Conservation (phyloP, 1,284 basidiomycete genomes). For the Meripilus lineatus region DNA sequence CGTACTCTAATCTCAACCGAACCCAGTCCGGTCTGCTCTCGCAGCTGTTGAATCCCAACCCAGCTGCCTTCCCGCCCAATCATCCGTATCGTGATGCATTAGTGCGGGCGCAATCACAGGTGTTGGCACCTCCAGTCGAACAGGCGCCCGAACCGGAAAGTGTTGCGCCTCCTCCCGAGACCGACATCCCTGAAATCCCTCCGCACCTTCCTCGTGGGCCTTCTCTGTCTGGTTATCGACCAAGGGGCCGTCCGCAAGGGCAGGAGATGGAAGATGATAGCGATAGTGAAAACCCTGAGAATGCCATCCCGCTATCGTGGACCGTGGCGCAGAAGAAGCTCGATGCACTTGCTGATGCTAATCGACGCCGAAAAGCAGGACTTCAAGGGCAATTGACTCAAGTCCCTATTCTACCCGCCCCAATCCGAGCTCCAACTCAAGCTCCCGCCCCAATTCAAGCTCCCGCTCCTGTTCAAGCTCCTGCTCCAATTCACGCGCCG, state of each 20-base stretch:
- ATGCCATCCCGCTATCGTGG: constrained; percentile 48
- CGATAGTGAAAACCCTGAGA: constrained; percentile 41
- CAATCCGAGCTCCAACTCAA: too few species aligned
- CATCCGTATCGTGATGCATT: constrained; percentile 46
- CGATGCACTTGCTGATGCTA: constrained; percentile 43
- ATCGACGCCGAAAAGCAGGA: constrained; percentile 26
- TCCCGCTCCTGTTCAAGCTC: too few species aligned
- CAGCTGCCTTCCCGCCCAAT: constrained; percentile 48
- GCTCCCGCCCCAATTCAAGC: too few species aligned
- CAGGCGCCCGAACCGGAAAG: constrained; percentile 40
- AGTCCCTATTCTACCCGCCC: background rate
- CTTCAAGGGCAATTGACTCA: constrained; percentile 10
- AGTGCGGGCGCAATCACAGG: constrained; percentile 2
- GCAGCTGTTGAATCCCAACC: constrained; percentile 67
- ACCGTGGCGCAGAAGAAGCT: constrained; percentile 62
- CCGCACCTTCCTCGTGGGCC: constrained; percentile 12
- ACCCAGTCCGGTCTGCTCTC: constrained; percentile 57
- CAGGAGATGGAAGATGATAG: constrained; percentile 69
- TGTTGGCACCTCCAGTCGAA: constrained; percentile 1
- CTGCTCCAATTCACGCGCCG: too few species aligned
- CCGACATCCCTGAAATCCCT: constrained; percentile 42
- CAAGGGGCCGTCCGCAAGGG: constrained; percentile 60
- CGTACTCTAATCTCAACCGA: constrained; percentile 55
- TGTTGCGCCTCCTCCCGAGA: constrained; percentile 58
- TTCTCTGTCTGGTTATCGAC: constrained; percentile 39